These are phyloP conservation scores for Trypanosoma caninum DNA, from an alignment of 208 protist genomes.

Conservation along the genomic window DNA sequence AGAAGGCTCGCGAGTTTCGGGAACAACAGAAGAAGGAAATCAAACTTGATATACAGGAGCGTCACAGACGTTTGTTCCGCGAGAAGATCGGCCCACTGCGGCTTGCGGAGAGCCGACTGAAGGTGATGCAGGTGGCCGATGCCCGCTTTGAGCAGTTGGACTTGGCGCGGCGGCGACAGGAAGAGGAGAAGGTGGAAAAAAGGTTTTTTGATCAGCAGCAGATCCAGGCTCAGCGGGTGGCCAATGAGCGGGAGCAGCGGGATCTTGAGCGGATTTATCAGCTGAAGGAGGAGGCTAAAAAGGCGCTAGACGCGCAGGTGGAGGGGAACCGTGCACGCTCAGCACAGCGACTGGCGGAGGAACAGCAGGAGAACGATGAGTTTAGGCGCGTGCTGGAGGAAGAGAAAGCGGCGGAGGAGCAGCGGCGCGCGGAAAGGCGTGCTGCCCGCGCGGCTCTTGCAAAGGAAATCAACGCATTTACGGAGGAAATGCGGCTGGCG, in stretches of 20 bases:
- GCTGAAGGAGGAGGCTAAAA: constrained; percentile 34
- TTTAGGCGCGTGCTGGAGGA: constrained; percentile 71
- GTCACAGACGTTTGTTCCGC: constrained; percentile 70
- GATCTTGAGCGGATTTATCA: constrained; percentile 58
- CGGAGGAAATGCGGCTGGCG: constrained; percentile 62
- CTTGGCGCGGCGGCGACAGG: constrained; percentile 32
- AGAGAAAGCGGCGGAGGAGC: constrained; percentile 42
- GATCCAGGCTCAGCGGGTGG: constrained; percentile 55
- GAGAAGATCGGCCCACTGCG: constrained; percentile 77
- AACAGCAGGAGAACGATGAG: constrained; percentile 47
- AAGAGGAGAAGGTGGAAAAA: constrained; percentile 46
- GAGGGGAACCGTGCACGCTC: constrained; percentile 58
- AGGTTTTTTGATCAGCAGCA: constrained; percentile 73
- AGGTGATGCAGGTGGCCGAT: constrained; percentile 82
- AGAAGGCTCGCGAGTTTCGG: constrained; percentile 69
- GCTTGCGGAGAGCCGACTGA: constrained; percentile 80
- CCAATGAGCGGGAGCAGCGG: constrained; percentile 51
- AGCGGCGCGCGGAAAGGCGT: constrained; percentile 30
- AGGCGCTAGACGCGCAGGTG: constrained; percentile 71
- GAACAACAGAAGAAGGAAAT: constrained; percentile 54
- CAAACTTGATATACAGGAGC: constrained; percentile 42
- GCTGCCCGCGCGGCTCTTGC: constrained; percentile 37
- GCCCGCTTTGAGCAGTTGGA: constrained; percentile 67
- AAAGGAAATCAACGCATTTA: constrained; percentile 67
- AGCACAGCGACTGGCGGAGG: constrained; percentile 29